A percentile compares a stretch with the other conserved stretches of the same genome.
Evolutionary conservation across 129 eudicot species (phyloP).

Genomic region (Flaveria linearis): DNA sequence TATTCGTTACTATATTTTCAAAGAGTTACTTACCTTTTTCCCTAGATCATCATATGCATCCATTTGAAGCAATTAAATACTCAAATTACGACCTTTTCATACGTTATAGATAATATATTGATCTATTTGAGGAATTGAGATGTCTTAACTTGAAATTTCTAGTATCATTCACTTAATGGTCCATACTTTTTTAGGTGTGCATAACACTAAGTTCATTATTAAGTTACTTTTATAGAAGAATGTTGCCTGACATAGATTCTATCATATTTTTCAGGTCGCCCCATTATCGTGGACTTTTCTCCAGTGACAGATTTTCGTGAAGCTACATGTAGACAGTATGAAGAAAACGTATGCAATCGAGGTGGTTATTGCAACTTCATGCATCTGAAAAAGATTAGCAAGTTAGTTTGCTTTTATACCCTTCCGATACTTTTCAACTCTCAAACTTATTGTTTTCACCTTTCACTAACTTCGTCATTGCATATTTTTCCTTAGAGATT

Average conservation of each 20-base stretch:
- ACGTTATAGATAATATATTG: not conserved
- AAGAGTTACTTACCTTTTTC: not conserved
- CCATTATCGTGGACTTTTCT: constrained; percentile 91
- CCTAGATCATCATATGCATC: not conserved
- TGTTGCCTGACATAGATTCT: constrained; percentile 14
- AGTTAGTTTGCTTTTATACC: constrained; percentile 38
- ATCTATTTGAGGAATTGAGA: not conserved
- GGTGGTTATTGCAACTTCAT: constrained; percentile 99
- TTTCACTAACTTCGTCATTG: constrained; percentile 12
- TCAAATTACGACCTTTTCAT: not conserved
- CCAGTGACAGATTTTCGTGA: constrained; percentile 99
- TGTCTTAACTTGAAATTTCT: no score
- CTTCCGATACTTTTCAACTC: not conserved
- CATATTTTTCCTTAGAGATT: constrained; percentile 47
- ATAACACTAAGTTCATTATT: not conserved
- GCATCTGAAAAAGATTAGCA: constrained; percentile 96
- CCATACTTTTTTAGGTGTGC: not conserved
- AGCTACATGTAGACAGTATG: constrained; percentile 96
- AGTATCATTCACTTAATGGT: not conserved
- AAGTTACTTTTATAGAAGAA: not conserved
- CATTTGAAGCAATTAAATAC: not conserved
- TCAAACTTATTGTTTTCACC: not conserved
- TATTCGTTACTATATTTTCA: not conserved
- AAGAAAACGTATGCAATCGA: constrained; percentile 92
- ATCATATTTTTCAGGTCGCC: constrained; percentile 61